phyloP scores from a whole-genome alignment of 2,329 filamentous ascomycete species.

The Ascochyta viciae-villosae region DNA sequence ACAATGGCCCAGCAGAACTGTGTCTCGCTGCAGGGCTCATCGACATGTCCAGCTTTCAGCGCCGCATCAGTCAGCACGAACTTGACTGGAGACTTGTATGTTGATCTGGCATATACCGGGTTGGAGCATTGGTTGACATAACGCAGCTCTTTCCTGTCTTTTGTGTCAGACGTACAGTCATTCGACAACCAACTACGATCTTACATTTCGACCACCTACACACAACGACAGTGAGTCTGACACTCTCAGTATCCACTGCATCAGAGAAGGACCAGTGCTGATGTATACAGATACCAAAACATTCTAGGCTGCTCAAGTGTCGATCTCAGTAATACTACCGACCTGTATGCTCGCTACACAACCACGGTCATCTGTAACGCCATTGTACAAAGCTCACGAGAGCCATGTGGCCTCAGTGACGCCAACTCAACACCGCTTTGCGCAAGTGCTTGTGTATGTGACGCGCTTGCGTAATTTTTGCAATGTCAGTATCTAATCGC shows the following conservation, averaged over 20 bases:
- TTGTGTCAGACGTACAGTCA: constrained; percentile 74
- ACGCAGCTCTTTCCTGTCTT: constrained; percentile 80
- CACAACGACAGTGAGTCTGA: constrained; percentile 73
- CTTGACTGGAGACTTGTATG: constrained; percentile 69
- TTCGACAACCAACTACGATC: constrained; percentile 79
- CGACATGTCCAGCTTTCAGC: constrained; percentile 74
- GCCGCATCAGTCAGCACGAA: constrained; percentile 74
- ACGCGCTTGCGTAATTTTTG: neutral
- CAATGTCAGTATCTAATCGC: constrained; percentile 33
- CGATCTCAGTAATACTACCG: constrained; percentile 77
- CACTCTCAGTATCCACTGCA: neutral
- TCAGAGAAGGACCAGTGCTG: constrained; percentile 31
- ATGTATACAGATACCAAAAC: constrained; percentile 73
- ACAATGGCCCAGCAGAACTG: constrained; percentile 56
- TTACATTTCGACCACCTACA: constrained; percentile 78
- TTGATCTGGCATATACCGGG: constrained; percentile 31
- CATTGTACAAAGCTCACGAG: constrained; percentile 87
- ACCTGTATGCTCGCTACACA: constrained; percentile 91
- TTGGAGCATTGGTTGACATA: constrained; percentile 25
- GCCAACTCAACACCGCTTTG: constrained; percentile 77
- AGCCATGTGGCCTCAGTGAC: constrained; percentile 70
- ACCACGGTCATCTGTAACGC: constrained; percentile 92
- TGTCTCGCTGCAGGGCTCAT: constrained; percentile 74
- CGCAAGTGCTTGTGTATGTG: constrained; percentile 82
- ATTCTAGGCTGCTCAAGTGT: constrained; percentile 82